These are phyloP conservation scores for Meripilus lineatus DNA, from an alignment of 1,284 basidiomycete genomes.

Conservation along the genomic window DNA sequence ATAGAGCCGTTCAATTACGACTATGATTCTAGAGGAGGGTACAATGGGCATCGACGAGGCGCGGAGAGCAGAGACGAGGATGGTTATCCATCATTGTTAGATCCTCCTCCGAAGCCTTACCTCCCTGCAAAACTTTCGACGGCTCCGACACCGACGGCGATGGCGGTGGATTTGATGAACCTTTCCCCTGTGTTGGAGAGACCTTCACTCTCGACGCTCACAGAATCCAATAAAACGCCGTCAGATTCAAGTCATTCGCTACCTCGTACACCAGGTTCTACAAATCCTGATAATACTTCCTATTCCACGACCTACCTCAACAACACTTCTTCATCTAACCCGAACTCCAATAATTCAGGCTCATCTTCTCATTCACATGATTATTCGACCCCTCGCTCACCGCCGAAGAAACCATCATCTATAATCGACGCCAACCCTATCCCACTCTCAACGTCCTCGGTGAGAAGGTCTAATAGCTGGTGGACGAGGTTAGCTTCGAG, in stretches of 20 bases:
- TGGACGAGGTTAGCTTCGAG: slow-evolving; percentile 41
- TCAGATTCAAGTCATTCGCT: slow-evolving; percentile 18
- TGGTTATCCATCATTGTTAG: slow-evolving; percentile 16
- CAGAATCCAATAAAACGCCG: slow-evolving; percentile 13
- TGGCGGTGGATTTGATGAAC: slow-evolving; percentile 19
- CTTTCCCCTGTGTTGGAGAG: slow-evolving; percentile 28
- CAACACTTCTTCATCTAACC: no score
- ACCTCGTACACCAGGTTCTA: no score
- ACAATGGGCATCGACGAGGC: slow-evolving; percentile 9
- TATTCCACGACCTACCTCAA: no score
- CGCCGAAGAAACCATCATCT: slow-evolving; percentile 30
- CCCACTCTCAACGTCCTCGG: slow-evolving; percentile 24
- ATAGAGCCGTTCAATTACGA: slow-evolving; percentile 26
- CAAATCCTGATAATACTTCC: slow-evolving; percentile 6
- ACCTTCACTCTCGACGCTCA: slow-evolving; percentile 21
- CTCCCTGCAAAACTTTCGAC: slow-evolving; percentile 16
- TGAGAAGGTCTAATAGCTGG: slow-evolving; percentile 41
- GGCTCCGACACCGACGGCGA: neutral
- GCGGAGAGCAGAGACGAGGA: slow-evolving; percentile 21
- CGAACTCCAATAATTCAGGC: slow-evolving; percentile 10
- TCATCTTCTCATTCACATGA: slow-evolving; percentile 25
- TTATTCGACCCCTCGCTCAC: slow-evolving; percentile 20
- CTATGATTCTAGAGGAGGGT: slow-evolving; percentile 4
- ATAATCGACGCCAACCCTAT: slow-evolving; percentile 35
- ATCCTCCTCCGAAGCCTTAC: slow-evolving; percentile 25